Percentiles rank a stretch among this genome's conserved stretches.
phyloP scores from a whole-genome alignment of 768 basidiomycete genomes.

The Suillus lakei region DNA sequence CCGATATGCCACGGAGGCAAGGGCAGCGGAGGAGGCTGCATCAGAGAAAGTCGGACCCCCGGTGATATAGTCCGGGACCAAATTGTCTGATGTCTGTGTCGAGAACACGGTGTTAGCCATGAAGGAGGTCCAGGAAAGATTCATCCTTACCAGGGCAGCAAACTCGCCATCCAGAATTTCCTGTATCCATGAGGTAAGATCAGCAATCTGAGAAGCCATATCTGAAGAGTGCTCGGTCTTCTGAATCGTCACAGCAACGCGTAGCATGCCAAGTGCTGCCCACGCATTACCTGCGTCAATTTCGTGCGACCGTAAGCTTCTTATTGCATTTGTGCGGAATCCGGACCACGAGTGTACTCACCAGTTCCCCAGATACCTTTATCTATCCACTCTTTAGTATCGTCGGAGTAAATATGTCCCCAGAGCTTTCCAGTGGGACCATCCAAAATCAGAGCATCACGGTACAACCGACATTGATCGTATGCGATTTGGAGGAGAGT shows the following conservation, averaged over 20 bases:
- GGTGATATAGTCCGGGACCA: slow-evolving; percentile 43
- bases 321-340: neutral
- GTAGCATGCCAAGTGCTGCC: slow-evolving; percentile 46
- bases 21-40: slow-evolving; percentile 36
- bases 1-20: slow-evolving; percentile 31
- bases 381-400: slow-evolving; percentile 16
- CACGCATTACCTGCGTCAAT: slow-evolving; percentile 39
- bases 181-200: slow-evolving; percentile 38
- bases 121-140: neutral
- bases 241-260: slow-evolving; percentile 43
- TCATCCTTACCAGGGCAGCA: slow-evolving; percentile 41
- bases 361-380: slow-evolving; percentile 43
- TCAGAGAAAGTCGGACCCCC: slow-evolving; percentile 38
- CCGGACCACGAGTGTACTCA: neutral
- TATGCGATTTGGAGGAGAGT: slow-evolving; percentile 45
- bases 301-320: neutral
- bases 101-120: neutral
- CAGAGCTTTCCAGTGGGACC: slow-evolving; percentile 40
- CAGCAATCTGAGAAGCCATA: slow-evolving; percentile 34
- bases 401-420: slow-evolving; percentile 37
- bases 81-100: slow-evolving; percentile 31
- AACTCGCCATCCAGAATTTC: slow-evolving; percentile 54
- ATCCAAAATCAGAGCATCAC: slow-evolving; percentile 34
- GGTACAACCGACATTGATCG: slow-evolving; percentile 46
- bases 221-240: slow-evolving; percentile 28